A percentile compares a stretch with the other conserved stretches of the same genome.
Evolutionary conservation across 2,329 filamentous ascomycete species (phyloP).

Genomic region (Bipolaris bicolor): DNA sequence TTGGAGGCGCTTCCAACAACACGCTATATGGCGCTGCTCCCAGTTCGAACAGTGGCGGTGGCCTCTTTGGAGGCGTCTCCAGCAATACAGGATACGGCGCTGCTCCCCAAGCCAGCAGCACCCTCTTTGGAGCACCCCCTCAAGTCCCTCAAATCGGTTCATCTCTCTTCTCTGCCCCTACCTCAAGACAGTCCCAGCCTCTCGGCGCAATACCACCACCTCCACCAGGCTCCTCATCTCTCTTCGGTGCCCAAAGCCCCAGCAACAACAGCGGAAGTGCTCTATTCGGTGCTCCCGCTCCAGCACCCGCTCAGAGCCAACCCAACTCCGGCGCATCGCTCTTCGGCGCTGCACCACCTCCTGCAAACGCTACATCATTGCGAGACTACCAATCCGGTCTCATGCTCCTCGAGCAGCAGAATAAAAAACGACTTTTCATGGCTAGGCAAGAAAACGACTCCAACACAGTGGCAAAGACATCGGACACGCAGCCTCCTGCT

Average conservation of each 20-base stretch:
- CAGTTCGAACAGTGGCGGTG: not conserved
- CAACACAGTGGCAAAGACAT: no score
- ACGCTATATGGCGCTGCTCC: not conserved
- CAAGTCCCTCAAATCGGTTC: not conserved
- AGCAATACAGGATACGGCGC: not conserved
- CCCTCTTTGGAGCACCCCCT: not conserved
- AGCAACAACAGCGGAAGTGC: no score
- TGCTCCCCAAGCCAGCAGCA: not conserved
- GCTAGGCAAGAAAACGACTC: not conserved
- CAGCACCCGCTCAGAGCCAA: no score
- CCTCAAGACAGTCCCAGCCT: not conserved
- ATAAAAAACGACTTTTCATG: constrained; percentile 43
- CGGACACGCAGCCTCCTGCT: not conserved
- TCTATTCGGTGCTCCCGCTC: no score
- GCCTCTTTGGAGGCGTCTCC: not conserved
- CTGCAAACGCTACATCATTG: constrained; percentile 46
- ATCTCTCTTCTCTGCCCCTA: not conserved
- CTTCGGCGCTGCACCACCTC: not conserved
- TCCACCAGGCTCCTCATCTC: not conserved
- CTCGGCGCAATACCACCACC: not conserved
- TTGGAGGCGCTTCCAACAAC: not conserved
- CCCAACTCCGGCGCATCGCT: not conserved
- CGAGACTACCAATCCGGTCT: constrained; percentile 86
- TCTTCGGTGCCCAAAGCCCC: not conserved
- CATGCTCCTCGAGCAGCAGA: constrained; percentile 84